phyloP scores from a whole-genome alignment of 2,329 filamentous ascomycete genomes.

The Cladosporium sp. region DNA sequence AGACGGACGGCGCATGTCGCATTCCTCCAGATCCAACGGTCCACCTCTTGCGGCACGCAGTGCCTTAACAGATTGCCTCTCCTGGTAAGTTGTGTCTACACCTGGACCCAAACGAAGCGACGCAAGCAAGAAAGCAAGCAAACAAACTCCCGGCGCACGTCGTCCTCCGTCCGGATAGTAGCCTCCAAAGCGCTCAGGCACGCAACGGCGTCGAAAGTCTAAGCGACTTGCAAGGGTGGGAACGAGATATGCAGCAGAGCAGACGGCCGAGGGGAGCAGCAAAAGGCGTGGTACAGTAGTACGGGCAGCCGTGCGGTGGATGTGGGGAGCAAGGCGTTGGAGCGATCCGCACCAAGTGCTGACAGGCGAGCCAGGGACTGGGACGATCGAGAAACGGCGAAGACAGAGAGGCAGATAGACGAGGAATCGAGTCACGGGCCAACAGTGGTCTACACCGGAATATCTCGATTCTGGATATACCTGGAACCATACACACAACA shows the following conservation, averaged over 20 bases:
- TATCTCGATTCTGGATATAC: too few relatives aligned
- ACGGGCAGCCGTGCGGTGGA: slow-evolving; percentile 3
- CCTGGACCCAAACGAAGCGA: background rate
- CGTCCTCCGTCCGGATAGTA: slow-evolving; percentile 10
- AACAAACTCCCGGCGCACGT: slow-evolving; percentile 8
- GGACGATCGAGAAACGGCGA: background rate
- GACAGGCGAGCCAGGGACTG: background rate
- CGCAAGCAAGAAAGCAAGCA: background rate
- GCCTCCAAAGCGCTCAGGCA: slow-evolving; percentile 9
- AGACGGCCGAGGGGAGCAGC: slow-evolving; percentile 7
- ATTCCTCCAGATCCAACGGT: background rate
- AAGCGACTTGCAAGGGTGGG: slow-evolving; percentile 9
- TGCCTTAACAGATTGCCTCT: background rate
- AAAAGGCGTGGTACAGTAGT: background rate
- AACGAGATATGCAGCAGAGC: slow-evolving; percentile 11
- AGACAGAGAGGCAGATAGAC: background rate
- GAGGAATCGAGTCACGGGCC: too few relatives aligned
- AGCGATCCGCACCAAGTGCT: background rate
- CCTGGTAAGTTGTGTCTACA: background rate
- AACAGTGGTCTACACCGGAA: too few relatives aligned
- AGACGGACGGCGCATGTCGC: slow-evolving; percentile 8
- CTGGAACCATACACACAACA: too few relatives aligned
- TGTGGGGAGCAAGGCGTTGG: background rate
- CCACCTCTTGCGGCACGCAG: background rate
- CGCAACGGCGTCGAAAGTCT: slow-evolving; percentile 8